phyloP scores from a whole-genome alignment of 2,329 filamentous ascomycete genomes.

The Salinomyces thailandicus region DNA sequence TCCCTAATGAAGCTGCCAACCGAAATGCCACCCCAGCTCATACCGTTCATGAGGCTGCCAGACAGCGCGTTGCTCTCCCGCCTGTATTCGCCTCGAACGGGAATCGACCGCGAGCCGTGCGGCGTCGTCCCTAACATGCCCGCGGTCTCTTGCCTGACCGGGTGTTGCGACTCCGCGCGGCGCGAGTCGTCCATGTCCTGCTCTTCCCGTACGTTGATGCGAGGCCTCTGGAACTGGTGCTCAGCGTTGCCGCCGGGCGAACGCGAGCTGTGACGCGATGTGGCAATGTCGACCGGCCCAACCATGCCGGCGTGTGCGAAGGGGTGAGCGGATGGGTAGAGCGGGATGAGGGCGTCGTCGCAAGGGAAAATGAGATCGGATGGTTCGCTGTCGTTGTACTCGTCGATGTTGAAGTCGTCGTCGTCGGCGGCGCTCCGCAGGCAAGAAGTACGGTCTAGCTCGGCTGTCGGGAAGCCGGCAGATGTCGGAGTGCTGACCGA shows the following conservation, averaged over 20 bases:
- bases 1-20: constrained; percentile 95
- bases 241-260: constrained; percentile 50
- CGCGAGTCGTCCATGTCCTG: constrained; percentile 6
- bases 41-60: constrained; percentile 59
- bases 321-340: constrained; percentile 9
- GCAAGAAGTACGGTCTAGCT: constrained; percentile 10
- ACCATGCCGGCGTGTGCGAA: constrained; percentile 34
- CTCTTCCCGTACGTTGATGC: constrained; percentile 32
- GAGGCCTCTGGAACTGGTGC: constrained; percentile 45
- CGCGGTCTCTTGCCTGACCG: constrained; percentile 43
- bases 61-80: constrained; percentile 46
- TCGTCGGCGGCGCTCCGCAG: constrained; percentile 10
- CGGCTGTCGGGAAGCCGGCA: constrained; percentile 7
- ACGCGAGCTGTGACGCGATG: constrained; percentile 42
- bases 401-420: constrained; percentile 22
- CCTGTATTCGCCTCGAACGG: constrained; percentile 39
- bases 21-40: constrained; percentile 95
- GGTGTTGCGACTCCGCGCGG: constrained; percentile 3
- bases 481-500: constrained; percentile 18
- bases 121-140: constrained; percentile 40
- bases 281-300: constrained; percentile 50
- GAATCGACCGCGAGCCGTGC: constrained; percentile 51
- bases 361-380: constrained; percentile 21
- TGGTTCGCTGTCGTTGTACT: too few relatives aligned
- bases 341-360: constrained; percentile 7